These are phyloP conservation scores for Globisporangium cylindrosporum DNA, from an alignment of 352 stramenopile genomes.

Conservation along the genomic window DNA sequence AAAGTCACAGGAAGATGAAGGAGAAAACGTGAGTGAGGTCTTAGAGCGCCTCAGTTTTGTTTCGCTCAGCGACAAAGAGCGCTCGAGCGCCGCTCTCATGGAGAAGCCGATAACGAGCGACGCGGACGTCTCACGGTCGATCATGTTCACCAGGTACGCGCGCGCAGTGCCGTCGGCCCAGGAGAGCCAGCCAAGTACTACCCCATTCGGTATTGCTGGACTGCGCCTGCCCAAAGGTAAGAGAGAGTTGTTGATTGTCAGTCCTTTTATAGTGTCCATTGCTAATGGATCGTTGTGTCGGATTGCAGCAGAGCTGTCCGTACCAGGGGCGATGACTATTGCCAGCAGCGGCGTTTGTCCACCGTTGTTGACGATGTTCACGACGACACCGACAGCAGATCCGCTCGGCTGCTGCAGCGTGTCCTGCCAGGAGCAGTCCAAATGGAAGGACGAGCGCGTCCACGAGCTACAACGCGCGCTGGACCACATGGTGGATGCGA, in stretches of 20 bases:
- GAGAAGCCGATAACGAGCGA: neutral
- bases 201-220: neutral
- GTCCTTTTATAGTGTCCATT: neutral
- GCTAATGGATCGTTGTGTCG: neutral
- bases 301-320: neutral
- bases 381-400: neutral
- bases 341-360: no score
- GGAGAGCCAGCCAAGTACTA: neutral
- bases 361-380: neutral
- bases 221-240: neutral
- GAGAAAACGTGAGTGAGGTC: neutral
- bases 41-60: slow-evolving; percentile 1
- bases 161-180: slow-evolving; percentile 4
- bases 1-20: neutral
- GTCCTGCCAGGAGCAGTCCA: slow-evolving; percentile 24
- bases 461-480: slow-evolving; percentile 32
- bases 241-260: neutral
- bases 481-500: slow-evolving; percentile 37
- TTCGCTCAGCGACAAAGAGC: slow-evolving; percentile 1
- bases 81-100: neutral
- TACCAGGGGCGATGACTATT: neutral
- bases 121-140: slow-evolving; percentile 1
- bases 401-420: slow-evolving; percentile 17
- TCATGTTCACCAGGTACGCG: slow-evolving; percentile 13
- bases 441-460: slow-evolving; percentile 34